Evolutionary conservation across 371 early-diverging fungal species (phyloP).

Genomic region (Mortierella sp.): DNA sequence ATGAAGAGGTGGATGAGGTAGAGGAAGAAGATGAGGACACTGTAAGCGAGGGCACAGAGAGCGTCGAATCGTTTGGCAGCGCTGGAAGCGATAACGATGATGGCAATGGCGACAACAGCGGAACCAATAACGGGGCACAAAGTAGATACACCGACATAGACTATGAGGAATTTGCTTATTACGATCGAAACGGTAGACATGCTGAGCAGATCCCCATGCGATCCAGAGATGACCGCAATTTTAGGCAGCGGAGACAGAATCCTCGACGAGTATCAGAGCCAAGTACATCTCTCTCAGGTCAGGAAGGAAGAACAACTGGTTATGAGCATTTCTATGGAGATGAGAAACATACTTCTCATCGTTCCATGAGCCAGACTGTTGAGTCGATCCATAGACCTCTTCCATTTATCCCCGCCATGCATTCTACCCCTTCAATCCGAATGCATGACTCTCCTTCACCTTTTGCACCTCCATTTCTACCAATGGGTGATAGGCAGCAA

Average conservation of each 20-base stretch:
- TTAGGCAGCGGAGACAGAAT: conserved; percentile 3
- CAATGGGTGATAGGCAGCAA: neutral
- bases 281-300: neutral
- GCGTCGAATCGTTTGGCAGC: neutral
- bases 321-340: neutral
- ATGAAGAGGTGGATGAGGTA: neutral
- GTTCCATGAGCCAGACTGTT: conserved; percentile 3
- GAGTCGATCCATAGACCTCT: neutral
- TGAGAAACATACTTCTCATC: neutral
- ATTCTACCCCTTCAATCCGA: neutral
- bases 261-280: neutral
- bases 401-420: neutral
- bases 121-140: neutral
- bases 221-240: neutral
- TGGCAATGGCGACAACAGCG: neutral
- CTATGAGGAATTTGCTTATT: neutral
- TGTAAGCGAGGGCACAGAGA: neutral
- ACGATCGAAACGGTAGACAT: neutral
- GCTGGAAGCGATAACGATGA: neutral
- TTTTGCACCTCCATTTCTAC: neutral
- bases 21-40: neutral
- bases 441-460: neutral
- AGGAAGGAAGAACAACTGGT: neutral
- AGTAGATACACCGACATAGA: neutral
- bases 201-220: neutral